A percentile compares a stretch with the other conserved stretches of the same genome.
phyloP scores from a whole-genome alignment of 306 rosid genomes.

The Pterocarpus santalinus region DNA sequence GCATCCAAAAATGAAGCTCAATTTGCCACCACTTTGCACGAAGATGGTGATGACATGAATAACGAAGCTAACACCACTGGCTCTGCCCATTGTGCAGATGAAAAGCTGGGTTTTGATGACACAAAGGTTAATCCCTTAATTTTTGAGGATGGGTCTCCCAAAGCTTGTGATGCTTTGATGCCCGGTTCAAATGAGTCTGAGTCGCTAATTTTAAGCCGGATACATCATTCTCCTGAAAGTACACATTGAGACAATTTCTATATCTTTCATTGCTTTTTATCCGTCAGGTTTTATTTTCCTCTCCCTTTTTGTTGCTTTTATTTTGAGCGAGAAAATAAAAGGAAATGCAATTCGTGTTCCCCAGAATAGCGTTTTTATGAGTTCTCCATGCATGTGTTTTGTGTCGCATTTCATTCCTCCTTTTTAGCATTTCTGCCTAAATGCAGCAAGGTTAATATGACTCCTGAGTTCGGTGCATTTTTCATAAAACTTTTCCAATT shows the following conservation, averaged over 20 bases:
- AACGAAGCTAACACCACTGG: conserved; percentile 43
- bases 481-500: neutral
- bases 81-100: conserved; percentile 50
- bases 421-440: conserved; percentile 38
- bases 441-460: neutral
- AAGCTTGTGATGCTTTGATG: conserved; percentile 91
- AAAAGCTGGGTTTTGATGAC: conserved; percentile 63
- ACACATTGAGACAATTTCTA: conserved; percentile 99
- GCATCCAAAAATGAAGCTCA: conserved; percentile 44
- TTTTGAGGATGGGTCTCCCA: conserved; percentile 74
- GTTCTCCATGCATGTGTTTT: conserved; percentile 41
- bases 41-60: conserved; percentile 47
- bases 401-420: conserved; percentile 29
- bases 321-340: conserved; percentile 62
- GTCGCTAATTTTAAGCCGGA: conserved; percentile 98
- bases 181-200: conserved; percentile 95
- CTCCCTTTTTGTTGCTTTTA: conserved; percentile 53
- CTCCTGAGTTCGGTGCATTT: conserved; percentile 29
- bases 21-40: conserved; percentile 29
- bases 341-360: conserved; percentile 56
- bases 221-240: conserved; percentile 99
- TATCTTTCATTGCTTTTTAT: conserved; percentile 64
- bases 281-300: conserved; percentile 58
- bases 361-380: conserved; percentile 33
- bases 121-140: conserved; percentile 66